phyloP scores from a whole-genome alignment of 352 stramenopile species.

The Poterioochromonas sp. region DNA sequence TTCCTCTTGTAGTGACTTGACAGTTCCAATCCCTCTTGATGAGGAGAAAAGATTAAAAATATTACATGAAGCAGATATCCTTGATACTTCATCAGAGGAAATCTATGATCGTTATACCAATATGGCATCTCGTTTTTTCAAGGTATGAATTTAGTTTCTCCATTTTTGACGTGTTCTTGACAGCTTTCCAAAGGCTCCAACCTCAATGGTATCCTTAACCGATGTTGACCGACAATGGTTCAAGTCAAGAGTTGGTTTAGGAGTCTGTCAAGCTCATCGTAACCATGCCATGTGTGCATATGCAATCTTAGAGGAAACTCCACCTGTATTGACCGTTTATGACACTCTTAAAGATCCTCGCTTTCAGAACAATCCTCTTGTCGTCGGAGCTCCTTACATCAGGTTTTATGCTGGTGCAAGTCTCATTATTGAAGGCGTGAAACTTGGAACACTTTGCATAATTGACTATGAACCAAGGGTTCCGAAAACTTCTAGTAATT shows the following conservation, averaged over 20 bases:
- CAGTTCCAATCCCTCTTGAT: conserved; percentile 1
- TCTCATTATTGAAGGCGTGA: neutral
- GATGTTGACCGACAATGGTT: conserved; percentile 14
- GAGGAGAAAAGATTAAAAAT: neutral
- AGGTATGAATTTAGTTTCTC: neutral
- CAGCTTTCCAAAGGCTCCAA: neutral
- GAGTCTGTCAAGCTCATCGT: neutral
- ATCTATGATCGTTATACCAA: conserved; percentile 4
- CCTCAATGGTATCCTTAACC: neutral
- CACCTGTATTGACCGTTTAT: neutral
- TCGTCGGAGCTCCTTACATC: neutral
- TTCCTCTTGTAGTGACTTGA: no score
- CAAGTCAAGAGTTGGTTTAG: conserved; percentile 15
- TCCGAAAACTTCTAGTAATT: no score
- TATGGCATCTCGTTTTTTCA: neutral
- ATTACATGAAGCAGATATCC: neutral
- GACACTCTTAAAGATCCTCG: neutral
- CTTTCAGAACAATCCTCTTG: neutral
- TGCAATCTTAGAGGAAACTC: neutral
- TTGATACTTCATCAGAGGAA: neutral
- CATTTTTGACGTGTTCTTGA: neutral
- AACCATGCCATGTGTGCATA: neutral
- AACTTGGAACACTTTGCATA: conserved; percentile 14
- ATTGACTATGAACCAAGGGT: conserved; percentile 11
- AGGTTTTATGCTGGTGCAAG: conserved; percentile 9